A percentile compares a stretch with the other conserved stretches of the same genome.
Conservation (phyloP, 768 basidiomycete genomes). For the Galerina marginata region DNA sequence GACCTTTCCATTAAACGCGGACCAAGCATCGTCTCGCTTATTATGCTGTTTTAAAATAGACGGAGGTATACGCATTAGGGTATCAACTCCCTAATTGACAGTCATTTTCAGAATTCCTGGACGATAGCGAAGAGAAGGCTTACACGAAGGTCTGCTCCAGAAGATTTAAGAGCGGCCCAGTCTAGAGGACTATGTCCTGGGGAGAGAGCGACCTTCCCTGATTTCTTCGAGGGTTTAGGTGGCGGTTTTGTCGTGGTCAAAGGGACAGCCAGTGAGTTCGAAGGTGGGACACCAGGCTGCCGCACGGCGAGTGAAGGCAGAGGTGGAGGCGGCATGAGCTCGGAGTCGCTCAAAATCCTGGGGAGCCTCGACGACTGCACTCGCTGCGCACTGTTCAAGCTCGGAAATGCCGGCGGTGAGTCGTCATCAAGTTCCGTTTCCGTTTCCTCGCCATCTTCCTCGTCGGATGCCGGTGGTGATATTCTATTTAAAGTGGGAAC, state of each 20-base stretch:
- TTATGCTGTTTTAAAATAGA: constrained; percentile 83
- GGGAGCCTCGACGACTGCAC: constrained; percentile 39
- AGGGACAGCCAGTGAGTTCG: constrained; percentile 57
- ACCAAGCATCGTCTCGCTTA: constrained; percentile 89
- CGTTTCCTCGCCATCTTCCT: constrained; percentile 43
- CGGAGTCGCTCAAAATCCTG: constrained; percentile 48
- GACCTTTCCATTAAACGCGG: constrained; percentile 89
- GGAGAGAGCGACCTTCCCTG: constrained; percentile 84
- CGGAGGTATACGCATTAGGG: constrained; percentile 71
- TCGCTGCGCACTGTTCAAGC: constrained; percentile 74
- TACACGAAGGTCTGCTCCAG: constrained; percentile 81
- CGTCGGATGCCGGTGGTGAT: constrained; percentile 48
- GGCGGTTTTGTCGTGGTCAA: constrained; percentile 68
- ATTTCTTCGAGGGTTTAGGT: constrained; percentile 56
- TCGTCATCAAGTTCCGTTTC: constrained; percentile 55
- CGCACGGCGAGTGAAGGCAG: constrained; percentile 47
- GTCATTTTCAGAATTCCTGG: not conserved
- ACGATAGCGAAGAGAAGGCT: too few species aligned
- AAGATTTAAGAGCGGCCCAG: constrained; percentile 89
- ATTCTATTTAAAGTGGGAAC: constrained; percentile 41
- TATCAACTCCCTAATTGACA: constrained; percentile 70
- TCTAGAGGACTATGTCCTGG: constrained; percentile 93
- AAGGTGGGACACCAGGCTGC: constrained; percentile 39
- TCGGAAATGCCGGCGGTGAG: constrained; percentile 76
- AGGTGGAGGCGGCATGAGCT: constrained; percentile 62